Conservation (phyloP, 2,329 filamentous ascomycete genomes). For the Ceratocystis cubensis region DNA sequence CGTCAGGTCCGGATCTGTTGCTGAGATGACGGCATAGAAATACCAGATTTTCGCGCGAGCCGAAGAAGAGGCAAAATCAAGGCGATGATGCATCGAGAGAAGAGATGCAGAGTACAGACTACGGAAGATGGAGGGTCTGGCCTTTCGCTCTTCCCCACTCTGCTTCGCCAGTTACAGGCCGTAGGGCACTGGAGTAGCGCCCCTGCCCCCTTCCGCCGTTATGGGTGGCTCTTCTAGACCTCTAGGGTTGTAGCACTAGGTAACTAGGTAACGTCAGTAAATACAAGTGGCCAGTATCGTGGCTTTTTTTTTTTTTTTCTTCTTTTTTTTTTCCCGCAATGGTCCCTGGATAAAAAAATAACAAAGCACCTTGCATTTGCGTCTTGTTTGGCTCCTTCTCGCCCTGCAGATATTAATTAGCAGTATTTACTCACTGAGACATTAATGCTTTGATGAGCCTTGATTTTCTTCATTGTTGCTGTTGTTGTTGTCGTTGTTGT, state of each 20-base stretch:
- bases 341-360: neutral
- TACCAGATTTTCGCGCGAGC: neutral
- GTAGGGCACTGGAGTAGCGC: neutral
- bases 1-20: conserved; percentile 2
- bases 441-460: neutral
- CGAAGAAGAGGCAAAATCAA: conserved; percentile 1
- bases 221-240: neutral
- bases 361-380: conserved; percentile 1
- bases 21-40: conserved; percentile 10
- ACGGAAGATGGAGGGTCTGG: neutral
- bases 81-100: neutral
- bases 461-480: neutral
- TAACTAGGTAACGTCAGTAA: neutral
- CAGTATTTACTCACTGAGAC: neutral
- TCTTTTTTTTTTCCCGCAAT: neutral
- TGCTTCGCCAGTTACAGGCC: neutral
- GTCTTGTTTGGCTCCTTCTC: neutral
- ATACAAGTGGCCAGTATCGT: neutral
- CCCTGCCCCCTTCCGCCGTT: neutral
- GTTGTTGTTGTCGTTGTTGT: neutral
- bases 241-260: neutral
- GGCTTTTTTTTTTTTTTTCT: neutral
- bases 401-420: neutral
- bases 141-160: neutral
- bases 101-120: neutral